A percentile compares a stretch with the other conserved stretches of the same genome.
Conservation (phyloP, 495 filamentous ascomycete genomes). For the Penicillium goetzii region DNA sequence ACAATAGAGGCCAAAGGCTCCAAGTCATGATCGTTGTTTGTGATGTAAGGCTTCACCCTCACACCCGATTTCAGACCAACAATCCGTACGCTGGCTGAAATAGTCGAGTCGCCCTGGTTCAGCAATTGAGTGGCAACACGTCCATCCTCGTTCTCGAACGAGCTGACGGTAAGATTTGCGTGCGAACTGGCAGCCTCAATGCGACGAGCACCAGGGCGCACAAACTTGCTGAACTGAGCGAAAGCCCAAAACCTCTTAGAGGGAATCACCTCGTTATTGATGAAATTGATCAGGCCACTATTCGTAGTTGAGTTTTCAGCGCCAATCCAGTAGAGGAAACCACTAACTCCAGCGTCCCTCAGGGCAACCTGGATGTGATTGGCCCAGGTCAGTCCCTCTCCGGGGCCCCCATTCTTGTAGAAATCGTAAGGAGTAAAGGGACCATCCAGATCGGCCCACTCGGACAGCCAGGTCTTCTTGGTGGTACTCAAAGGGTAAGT, state of each 20-base stretch:
- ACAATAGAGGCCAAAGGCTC: conserved; percentile 5
- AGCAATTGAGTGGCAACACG: conserved; percentile 1
- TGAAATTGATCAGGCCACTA: conserved; percentile 8
- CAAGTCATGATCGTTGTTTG: conserved; percentile 26
- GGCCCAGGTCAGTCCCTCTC: conserved; percentile 61
- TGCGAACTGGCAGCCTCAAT: background rate
- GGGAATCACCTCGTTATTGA: conserved; percentile 14
- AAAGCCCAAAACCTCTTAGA: conserved; percentile 12
- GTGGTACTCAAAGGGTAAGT: conserved; percentile 5
- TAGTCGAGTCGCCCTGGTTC: background rate
- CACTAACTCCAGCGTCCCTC: conserved; percentile 45
- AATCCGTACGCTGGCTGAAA: conserved; percentile 3
- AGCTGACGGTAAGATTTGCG: background rate
- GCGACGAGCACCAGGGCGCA: conserved; percentile 11
- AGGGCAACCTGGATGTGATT: conserved; percentile 47
- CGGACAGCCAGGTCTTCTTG: conserved; percentile 53
- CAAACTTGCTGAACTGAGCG: conserved; percentile 7
- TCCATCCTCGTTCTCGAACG: conserved; percentile 4
- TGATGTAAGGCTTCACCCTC: conserved; percentile 19
- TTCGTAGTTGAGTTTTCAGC: conserved; percentile 10
- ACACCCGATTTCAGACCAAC: conserved; percentile 3
- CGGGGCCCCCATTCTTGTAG: conserved; percentile 47
- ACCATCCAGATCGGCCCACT: conserved; percentile 55
- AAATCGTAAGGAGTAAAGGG: conserved; percentile 38
- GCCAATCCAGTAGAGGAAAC: conserved; percentile 58